Evolutionary conservation across 148 eudicot species (phyloP).

Genomic region (Spergularia bocconei): DNA sequence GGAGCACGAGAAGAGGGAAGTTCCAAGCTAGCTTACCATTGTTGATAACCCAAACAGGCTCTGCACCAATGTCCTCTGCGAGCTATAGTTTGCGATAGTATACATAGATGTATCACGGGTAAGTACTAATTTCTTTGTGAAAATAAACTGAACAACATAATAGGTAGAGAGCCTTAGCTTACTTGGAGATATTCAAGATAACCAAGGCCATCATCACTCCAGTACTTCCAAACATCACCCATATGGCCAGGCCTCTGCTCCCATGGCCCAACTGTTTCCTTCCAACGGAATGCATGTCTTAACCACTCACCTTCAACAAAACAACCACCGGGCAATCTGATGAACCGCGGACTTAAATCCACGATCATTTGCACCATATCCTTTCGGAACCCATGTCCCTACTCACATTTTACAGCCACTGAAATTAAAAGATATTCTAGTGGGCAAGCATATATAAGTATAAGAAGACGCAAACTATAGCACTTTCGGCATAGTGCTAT

Average conservation of each 20-base stretch:
- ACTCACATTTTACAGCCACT: neutral
- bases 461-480: neutral
- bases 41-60: constrained; percentile 86
- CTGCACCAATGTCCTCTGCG: constrained; percentile 80
- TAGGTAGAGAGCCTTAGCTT: neutral
- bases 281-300: constrained; percentile 71
- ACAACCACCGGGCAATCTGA: constrained; percentile 87
- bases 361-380: constrained; percentile 70
- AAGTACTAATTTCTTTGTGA: too few relatives aligned
- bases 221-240: constrained; percentile 73
- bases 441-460: neutral
- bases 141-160: too few relatives aligned
- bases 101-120: too few relatives aligned
- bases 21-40: constrained; percentile 36
- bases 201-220: constrained; percentile 79
- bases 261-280: constrained; percentile 85
- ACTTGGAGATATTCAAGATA: constrained; percentile 71
- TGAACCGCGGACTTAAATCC: constrained; percentile 66
- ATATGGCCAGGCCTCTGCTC: constrained; percentile 73
- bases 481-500: too few relatives aligned
- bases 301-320: constrained; percentile 66
- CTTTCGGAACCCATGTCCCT: constrained; percentile 84
- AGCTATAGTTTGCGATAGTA: constrained; percentile 33
- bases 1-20: too few relatives aligned
- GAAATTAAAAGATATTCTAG: too few relatives aligned